These are phyloP conservation scores for Amanita rimosa DNA, from an alignment of 768 basidiomycete species.

Conservation along the genomic window DNA sequence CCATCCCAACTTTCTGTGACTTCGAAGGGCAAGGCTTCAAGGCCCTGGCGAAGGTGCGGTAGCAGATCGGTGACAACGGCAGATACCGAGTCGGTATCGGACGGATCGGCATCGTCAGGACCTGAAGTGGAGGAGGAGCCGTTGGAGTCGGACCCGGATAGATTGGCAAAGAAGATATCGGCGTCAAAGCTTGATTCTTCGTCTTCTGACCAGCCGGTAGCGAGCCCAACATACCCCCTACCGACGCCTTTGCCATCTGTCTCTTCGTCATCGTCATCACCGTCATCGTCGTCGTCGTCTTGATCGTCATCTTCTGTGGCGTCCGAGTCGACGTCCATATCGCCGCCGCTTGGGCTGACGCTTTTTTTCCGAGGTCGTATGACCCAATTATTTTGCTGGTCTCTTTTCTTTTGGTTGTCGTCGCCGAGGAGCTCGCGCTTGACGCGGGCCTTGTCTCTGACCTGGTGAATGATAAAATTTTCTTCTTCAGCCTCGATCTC, in stretches of 20 bases:
- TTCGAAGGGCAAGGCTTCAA: slow-evolving; percentile 44
- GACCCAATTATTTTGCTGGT: slow-evolving; percentile 47
- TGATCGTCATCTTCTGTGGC: slow-evolving; percentile 52
- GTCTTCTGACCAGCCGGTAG: slow-evolving; percentile 70
- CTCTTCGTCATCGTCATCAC: slow-evolving; percentile 30
- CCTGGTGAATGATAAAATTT: slow-evolving; percentile 40
- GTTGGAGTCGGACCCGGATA: slow-evolving; percentile 40
- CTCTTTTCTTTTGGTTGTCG: slow-evolving; percentile 28
- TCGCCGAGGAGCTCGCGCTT: slow-evolving; percentile 51
- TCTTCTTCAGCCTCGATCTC: slow-evolving; percentile 54
- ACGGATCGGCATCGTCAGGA: slow-evolving; percentile 26
- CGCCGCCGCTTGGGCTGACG: slow-evolving; percentile 50
- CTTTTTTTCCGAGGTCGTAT: slow-evolving; percentile 61
- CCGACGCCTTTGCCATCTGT: slow-evolving; percentile 28
- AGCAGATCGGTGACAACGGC: slow-evolving; percentile 18
- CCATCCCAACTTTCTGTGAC: slow-evolving; percentile 67
- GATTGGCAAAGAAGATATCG: slow-evolving; percentile 74
- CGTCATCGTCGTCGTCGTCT: slow-evolving; percentile 32
- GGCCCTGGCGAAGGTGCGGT: slow-evolving; percentile 18
- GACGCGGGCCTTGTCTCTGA: slow-evolving; percentile 38
- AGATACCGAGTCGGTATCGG: slow-evolving; percentile 27
- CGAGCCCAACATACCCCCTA: slow-evolving; percentile 47
- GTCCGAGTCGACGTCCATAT: slow-evolving; percentile 54
- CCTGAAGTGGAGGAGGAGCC: slow-evolving; percentile 16
- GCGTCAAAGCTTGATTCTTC: slow-evolving; percentile 76